A percentile compares a stretch with the other conserved stretches of the same genome.
Conservation (phyloP, 306 rosid species). For the Medicago arabica region DNA sequence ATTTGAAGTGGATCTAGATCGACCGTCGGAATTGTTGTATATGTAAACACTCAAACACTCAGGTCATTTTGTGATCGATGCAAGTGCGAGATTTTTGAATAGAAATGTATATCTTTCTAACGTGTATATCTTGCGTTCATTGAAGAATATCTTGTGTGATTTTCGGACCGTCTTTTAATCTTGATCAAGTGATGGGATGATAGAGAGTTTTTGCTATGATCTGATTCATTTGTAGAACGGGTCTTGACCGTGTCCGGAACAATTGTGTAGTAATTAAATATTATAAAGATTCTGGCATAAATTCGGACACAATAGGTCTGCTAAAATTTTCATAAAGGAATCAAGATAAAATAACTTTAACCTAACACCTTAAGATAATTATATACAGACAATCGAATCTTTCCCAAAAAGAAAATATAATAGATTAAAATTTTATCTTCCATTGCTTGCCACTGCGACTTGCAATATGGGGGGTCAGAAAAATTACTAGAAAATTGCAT, state of each 20-base stretch:
- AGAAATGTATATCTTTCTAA: too few species aligned
- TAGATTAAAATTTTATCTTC: constrained; percentile 1
- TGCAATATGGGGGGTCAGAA: constrained; percentile 50
- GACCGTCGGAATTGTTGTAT: background rate
- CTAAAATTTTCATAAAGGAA: constrained; percentile 53
- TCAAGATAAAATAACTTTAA: constrained; percentile 35
- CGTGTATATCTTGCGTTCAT: too few species aligned
- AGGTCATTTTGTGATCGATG: background rate
- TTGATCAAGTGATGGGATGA: too few species aligned
- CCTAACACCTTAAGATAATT: constrained; percentile 15
- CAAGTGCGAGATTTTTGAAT: too few species aligned
- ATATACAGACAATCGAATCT: background rate
- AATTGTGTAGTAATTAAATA: too few species aligned
- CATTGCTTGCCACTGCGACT: constrained; percentile 43
- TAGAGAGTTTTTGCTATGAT: too few species aligned
- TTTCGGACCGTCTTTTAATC: too few species aligned
- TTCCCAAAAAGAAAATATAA: constrained; percentile 10
- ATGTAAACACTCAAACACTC: background rate
- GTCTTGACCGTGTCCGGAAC: too few species aligned
- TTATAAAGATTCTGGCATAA: too few species aligned
- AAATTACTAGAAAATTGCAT: constrained; percentile 55
- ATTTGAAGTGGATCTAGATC: too few species aligned
- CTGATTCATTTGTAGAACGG: too few species aligned
- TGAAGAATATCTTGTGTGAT: too few species aligned
- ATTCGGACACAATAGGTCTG: constrained; percentile 18